phyloP scores from a whole-genome alignment of 331 rosid genomes.

The Pyrus hybrid region DNA sequence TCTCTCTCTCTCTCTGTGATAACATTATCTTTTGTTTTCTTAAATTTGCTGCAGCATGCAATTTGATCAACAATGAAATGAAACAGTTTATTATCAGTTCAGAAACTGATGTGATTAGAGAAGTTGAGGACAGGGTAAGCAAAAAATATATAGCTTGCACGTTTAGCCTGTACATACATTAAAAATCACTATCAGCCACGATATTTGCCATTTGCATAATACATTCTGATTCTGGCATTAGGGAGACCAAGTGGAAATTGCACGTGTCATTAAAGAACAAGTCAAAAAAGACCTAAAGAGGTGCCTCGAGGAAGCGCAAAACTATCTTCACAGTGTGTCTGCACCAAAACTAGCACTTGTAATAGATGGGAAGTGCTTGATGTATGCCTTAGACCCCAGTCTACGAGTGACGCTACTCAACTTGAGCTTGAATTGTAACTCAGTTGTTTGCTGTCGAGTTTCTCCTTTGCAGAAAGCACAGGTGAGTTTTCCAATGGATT shows the following conservation, averaged over 20 bases:
- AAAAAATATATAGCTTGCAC: background rate
- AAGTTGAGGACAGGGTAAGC: slow-evolving; percentile 81
- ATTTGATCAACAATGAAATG: slow-evolving; percentile 92
- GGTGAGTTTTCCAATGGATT: slow-evolving; percentile 40
- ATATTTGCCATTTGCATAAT: background rate
- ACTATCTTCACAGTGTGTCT: slow-evolving; percentile 38
- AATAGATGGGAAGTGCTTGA: slow-evolving; percentile 94
- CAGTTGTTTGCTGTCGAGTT: slow-evolving; percentile 98
- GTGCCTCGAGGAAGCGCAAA: slow-evolving; percentile 74
- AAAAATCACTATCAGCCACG: background rate
- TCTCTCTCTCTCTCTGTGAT: background rate
- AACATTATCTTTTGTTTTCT: background rate
- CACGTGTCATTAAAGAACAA: slow-evolving; percentile 72
- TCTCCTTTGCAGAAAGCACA: slow-evolving; percentile 99
- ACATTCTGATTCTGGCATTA: slow-evolving; percentile 19
- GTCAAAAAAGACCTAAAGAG: slow-evolving; percentile 64
- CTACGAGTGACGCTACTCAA: slow-evolving; percentile 79
- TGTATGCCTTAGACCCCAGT: slow-evolving; percentile 95
- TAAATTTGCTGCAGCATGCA: slow-evolving; percentile 59
- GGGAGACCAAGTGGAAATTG: slow-evolving; percentile 98
- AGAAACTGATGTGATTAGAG: slow-evolving; percentile 89
- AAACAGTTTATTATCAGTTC: slow-evolving; percentile 89
- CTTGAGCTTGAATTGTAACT: slow-evolving; percentile 84
- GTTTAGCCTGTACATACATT: background rate
- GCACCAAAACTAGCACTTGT: slow-evolving; percentile 86